Evolutionary conservation across 176 grass and related monocot species (phyloP), one percentile per base, ranked within the genome.

Genomic region (Zizania latifolia): DNA sequence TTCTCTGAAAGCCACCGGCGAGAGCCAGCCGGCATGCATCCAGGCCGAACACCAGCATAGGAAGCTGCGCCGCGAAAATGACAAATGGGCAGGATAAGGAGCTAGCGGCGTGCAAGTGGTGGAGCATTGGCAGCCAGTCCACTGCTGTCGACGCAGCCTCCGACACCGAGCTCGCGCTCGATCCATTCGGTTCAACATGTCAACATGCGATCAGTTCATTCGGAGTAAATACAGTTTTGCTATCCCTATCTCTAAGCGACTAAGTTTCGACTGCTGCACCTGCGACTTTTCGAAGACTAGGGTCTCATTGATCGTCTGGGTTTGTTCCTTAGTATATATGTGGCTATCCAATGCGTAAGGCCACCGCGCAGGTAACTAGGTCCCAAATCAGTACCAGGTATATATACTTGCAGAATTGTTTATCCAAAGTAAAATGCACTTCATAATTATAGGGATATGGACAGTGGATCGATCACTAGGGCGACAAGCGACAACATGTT

Each of bases 101-200:
- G n/a, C n/a, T n/a, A n/a, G n/a, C n/a, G 11, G 15, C 5, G 31
- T 51, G 59, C 31, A 36, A 16, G 31, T 37, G 56, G 81, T 84
- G 82, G 65, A 32, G 34, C 82, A 81, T 37, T 15, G 73, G 79
- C 74, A 62, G 71, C 61, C 62, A 12, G 67, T 87, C 80, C 85
- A 87, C 51, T 33, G 74, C 31, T 68, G 86, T 55, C 69, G 80
- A 88, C 10, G 75, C 53, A 69, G 19, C 68, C 75, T 43, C 75
- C 51, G 86, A 83, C 69, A 88, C 80, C 17, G 38, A 40, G 50
- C 67, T 39, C 55, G 4, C 22, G 21, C 57, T 23, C 37, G 21
- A 36, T 19, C 66, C 33, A 67, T 32, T 74, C 80, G n/a, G n/a
- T n/a, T n/a, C n/a, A n/a, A n/a, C n/a, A n/a, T n/a, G n/a, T n/a